Conservation (phyloP, 495 filamentous ascomycete genomes). For the Penicillium simplicissimum region DNA sequence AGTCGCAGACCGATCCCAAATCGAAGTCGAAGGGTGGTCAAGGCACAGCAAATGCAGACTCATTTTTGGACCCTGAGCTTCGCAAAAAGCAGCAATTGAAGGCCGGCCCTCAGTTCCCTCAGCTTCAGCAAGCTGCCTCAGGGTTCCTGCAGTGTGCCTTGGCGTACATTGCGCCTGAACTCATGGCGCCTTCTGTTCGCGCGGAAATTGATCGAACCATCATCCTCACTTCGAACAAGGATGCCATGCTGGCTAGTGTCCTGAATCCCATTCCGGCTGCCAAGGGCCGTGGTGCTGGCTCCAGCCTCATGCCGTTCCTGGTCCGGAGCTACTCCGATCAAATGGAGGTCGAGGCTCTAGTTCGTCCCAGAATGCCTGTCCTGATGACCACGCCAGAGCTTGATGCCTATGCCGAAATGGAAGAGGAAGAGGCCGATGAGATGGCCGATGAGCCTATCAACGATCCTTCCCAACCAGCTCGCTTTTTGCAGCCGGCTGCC, state of each 20-base stretch:
- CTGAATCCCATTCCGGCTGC: slow-evolving; percentile 67
- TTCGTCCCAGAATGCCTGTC: slow-evolving; percentile 67
- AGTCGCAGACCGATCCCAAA: slow-evolving; percentile 33
- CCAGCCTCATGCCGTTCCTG: slow-evolving; percentile 78
- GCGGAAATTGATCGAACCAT: slow-evolving; percentile 75
- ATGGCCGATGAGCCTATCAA: slow-evolving; percentile 20
- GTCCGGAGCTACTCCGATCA: slow-evolving; percentile 58
- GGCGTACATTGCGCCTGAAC: slow-evolving; percentile 57
- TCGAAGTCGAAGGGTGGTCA: slow-evolving; percentile 39
- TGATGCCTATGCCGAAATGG: slow-evolving; percentile 28
- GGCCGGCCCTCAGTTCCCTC: slow-evolving; percentile 22
- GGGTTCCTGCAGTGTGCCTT: slow-evolving; percentile 63
- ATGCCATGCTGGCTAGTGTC: slow-evolving; percentile 75
- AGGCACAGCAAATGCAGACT: slow-evolving; percentile 53
- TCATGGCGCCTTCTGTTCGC: slow-evolving; percentile 63
- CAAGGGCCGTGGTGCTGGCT: slow-evolving; percentile 54
- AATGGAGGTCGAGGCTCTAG: slow-evolving; percentile 67
- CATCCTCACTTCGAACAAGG: slow-evolving; percentile 63
- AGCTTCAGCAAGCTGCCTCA: slow-evolving; percentile 50
- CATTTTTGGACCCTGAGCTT: slow-evolving; percentile 47
- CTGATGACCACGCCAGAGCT: slow-evolving; percentile 35
- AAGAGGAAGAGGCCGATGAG: slow-evolving; percentile 49
- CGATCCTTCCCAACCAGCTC: slow-evolving; percentile 19
- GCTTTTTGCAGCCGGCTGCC: slow-evolving; percentile 30
- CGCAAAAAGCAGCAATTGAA: slow-evolving; percentile 31